Evolutionary conservation across 1,284 basidiomycete species (phyloP), one percentile per base, ranked within the genome.

Genomic region (Trametes pubescens): DNA sequence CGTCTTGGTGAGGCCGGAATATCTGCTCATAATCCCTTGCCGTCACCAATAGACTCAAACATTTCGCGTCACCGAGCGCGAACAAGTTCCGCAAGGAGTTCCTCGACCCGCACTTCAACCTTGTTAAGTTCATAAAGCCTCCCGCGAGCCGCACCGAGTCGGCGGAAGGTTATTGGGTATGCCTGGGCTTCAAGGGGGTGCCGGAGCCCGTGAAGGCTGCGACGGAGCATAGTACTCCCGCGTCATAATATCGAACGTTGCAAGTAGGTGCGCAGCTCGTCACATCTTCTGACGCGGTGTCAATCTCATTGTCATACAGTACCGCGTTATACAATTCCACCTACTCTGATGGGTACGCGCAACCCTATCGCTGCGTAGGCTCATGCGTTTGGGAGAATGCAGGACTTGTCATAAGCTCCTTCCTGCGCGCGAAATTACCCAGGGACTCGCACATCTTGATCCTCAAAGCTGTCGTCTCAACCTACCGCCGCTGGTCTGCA

Each of bases 81-180:
- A 77, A 86, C 47, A 70, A 79, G 9, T 93, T 94, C 71, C 80
- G 86, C 8, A 75, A 75, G 37, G 71, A 81, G 37, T 68, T 76
- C 8, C 79, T 93, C 0, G 76, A 81, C n/a, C 84, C 84, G 0
- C 78, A 82, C 66, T 94, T 94, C 72, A 74, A 81, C 35, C 71
- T 78, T 9, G 88, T 93, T 0, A 76, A 79, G 21, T 86, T 80
- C 69, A 75, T 86, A 65, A 93, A 93, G 70, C 92, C 92, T 0
- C 75, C 81, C 5, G 82, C 92, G 0, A 93, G 91, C 65, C 84
- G 92, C 9, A 69, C 82, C 0, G 86, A 86, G 54, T 93, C 91
- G 1, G 81, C 82, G n/a, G 92, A 94, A 72, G 85, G 82, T 0
- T 94, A 92, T 73, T 93, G 88, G 79, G 75, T 94, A 4, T 93